These are phyloP conservation scores for Hygrocybe coccinea DNA, from an alignment of 768 basidiomycete genomes.

Conservation along the genomic window DNA sequence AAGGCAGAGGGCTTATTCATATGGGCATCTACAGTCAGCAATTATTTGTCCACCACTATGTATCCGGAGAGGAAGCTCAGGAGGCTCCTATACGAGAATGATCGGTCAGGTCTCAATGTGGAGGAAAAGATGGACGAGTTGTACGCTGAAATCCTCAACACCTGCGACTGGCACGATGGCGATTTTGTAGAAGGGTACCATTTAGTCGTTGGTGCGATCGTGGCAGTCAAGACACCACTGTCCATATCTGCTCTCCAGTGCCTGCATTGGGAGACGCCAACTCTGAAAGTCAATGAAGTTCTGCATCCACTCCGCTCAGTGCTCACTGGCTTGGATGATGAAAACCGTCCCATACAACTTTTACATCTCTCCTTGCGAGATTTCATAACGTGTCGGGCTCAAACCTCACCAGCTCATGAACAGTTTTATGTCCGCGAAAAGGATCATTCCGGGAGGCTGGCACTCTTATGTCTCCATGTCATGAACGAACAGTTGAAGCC, in stretches of 20 bases:
- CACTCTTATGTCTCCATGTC: not conserved
- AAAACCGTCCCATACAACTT: not conserved
- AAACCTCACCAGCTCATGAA: not conserved
- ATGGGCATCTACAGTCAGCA: conserved; percentile 16
- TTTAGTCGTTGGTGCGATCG: not conserved
- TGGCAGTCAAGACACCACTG: conserved; percentile 7
- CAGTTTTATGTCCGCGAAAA: not conserved
- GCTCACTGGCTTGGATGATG: not conserved
- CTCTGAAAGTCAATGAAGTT: not conserved
- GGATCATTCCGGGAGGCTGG: not conserved
- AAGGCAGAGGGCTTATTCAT: conserved; percentile 20
- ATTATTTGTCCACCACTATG: conserved; percentile 7
- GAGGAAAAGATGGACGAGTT: conserved; percentile 5
- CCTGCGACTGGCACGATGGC: conserved; percentile 1
- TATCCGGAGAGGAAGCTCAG: not conserved
- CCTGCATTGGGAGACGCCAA: not conserved
- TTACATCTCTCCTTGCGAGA: not conserved
- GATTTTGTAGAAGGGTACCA: not conserved
- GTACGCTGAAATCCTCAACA: not conserved
- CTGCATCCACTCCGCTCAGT: not conserved
- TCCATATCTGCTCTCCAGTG: not conserved
- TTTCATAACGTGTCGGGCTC: not conserved
- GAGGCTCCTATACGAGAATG: not conserved
- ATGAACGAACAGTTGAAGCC: not conserved
- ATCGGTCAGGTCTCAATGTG: not conserved